phyloP scores from a whole-genome alignment of 176 grass and related monocot genomes.

The Pontederia paniculata region DNA sequence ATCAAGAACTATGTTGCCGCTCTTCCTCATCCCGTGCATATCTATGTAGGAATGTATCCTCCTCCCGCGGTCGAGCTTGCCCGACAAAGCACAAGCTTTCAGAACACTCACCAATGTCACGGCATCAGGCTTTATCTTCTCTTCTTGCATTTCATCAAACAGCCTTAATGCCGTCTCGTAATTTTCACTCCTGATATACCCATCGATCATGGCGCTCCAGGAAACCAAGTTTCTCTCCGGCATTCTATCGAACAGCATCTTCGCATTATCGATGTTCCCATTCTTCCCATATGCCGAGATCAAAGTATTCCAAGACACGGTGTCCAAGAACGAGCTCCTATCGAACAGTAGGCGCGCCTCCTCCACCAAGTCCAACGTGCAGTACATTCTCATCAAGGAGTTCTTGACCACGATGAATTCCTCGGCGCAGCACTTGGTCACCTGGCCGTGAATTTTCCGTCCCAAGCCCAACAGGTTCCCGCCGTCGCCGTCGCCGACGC shows the following conservation, averaged over 20 bases:
- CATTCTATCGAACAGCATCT: slow-evolving; percentile 46
- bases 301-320: slow-evolving; percentile 53
- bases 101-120: slow-evolving; percentile 43
- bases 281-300: slow-evolving; percentile 35
- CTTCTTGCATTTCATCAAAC: slow-evolving; percentile 34
- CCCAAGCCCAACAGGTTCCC: slow-evolving; percentile 1
- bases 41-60: slow-evolving; percentile 33
- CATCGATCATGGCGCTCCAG: slow-evolving; percentile 45
- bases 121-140: slow-evolving; percentile 26
- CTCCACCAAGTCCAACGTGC: slow-evolving; percentile 20
- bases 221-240: slow-evolving; percentile 37
- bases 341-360: slow-evolving; percentile 42
- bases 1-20: slow-evolving; percentile 30
- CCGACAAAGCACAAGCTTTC: slow-evolving; percentile 44
- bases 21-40: slow-evolving; percentile 8
- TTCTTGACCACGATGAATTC: slow-evolving; percentile 48
- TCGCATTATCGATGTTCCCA: slow-evolving; percentile 20
- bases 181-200: slow-evolving; percentile 15
- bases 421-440: slow-evolving; percentile 35
- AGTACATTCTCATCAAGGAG: slow-evolving; percentile 50
- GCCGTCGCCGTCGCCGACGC: slow-evolving; percentile 4
- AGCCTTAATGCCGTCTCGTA: slow-evolving; percentile 29
- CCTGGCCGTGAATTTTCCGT: slow-evolving; percentile 34
- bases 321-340: slow-evolving; percentile 17
- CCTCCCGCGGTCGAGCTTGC: slow-evolving; percentile 26